Percentiles rank a stretch among this genome's conserved stretches.
Evolutionary conservation across 2,329 filamentous ascomycete species (phyloP).

Genomic region (Trichophaea hybrida): DNA sequence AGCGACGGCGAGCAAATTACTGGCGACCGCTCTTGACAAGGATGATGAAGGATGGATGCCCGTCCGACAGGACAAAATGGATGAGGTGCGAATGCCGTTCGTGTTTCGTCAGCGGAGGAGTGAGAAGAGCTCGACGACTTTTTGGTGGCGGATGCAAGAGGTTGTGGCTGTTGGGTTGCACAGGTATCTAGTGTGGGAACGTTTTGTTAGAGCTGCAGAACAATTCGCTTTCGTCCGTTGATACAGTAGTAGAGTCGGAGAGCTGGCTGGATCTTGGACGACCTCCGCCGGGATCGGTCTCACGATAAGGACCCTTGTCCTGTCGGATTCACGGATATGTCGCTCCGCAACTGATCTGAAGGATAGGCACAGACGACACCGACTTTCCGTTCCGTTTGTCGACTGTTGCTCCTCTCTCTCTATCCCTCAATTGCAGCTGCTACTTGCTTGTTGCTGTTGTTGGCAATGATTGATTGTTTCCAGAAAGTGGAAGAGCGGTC

Average conservation of each 20-base stretch:
- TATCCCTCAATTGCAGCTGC: too few relatives aligned
- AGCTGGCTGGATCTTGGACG: background rate
- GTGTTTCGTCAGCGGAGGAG: background rate
- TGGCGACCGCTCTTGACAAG: background rate
- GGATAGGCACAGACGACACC: too few relatives aligned
- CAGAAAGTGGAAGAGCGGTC: background rate
- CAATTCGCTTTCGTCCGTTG: background rate
- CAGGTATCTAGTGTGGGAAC: background rate
- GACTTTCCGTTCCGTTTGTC: too few relatives aligned
- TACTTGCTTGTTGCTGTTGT: background rate
- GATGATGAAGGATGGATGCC: background rate
- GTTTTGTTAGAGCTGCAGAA: background rate
- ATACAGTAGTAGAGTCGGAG: background rate
- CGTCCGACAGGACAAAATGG: background rate
- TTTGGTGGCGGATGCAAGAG: background rate
- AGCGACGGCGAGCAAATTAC: background rate
- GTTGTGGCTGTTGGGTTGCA: constrained; percentile 3
- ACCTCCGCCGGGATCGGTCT: background rate
- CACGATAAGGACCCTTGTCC: constrained; percentile 1
- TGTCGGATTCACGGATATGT: background rate
- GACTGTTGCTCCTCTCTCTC: too few relatives aligned
- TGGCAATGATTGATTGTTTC: background rate
- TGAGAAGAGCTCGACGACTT: background rate
- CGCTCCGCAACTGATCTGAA: background rate
- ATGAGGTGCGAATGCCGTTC: background rate